Conservation (phyloP, 345 rosid species). For the Pelargonium nanum region DNA sequence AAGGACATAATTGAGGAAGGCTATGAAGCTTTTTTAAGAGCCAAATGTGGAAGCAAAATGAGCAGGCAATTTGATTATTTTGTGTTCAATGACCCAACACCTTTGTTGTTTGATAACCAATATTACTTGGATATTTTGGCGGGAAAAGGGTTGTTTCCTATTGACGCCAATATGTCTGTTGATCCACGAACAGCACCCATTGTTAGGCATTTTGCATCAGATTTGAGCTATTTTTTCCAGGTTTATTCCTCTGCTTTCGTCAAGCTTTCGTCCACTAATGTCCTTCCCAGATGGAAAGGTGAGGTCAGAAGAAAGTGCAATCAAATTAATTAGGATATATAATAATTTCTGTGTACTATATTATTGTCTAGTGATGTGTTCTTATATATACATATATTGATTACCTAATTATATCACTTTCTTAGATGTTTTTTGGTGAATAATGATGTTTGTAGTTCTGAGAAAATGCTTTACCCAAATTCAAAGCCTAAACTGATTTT, state of each 20-base stretch:
- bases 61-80: constrained; percentile 13
- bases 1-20: constrained; percentile 4
- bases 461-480: no score
- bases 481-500: no score
- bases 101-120: constrained; percentile 18
- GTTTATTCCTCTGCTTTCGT: constrained; percentile 17
- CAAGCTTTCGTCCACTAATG: constrained; percentile 13
- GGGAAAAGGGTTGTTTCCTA: constrained; percentile 16
- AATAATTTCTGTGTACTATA: no score
- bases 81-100: constrained; percentile 16
- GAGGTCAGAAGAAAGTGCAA: constrained; percentile 21
- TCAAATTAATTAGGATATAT: constrained; percentile 3
- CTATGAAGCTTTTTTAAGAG: constrained; percentile 10
- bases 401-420: no score
- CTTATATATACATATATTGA: no score
- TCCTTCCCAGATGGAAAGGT: constrained; percentile 4
- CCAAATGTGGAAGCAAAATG: constrained; percentile 8
- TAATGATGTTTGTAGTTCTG: no score
- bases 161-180: constrained; percentile 12
- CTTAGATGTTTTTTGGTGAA: no score
- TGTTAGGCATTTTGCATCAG: constrained; percentile 8
- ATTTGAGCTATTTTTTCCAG: constrained; percentile 11
- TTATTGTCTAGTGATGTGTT: no score
- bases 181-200: constrained; percentile 17
- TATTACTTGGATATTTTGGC: constrained; percentile 5